Evolutionary conservation across 2,329 filamentous ascomycete genomes (phyloP).

Genomic region (Cladorrhinum sp.): DNA sequence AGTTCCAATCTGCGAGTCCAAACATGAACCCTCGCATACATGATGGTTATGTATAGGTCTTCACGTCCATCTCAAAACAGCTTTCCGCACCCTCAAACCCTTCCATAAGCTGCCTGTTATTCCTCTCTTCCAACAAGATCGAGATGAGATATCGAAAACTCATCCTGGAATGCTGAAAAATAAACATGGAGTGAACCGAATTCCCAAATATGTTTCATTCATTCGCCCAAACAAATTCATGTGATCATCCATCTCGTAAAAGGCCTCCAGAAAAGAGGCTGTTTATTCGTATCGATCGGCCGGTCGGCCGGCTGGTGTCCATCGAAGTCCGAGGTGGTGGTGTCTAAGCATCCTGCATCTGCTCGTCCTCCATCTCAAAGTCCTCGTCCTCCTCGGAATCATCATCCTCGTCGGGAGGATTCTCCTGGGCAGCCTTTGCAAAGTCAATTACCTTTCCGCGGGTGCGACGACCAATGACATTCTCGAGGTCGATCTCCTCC

Average conservation of each 20-base stretch:
- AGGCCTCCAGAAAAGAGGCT: no score
- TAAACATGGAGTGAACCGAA: neutral
- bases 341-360: constrained; percentile 62
- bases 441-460: constrained; percentile 92
- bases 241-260: neutral
- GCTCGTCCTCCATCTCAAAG: constrained; percentile 62
- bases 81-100: neutral
- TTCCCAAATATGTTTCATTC: neutral
- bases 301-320: neutral
- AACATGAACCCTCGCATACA: neutral
- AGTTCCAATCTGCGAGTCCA: no score
- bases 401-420: constrained; percentile 70
- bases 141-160: neutral
- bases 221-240: neutral
- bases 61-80: neutral
- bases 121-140: neutral
- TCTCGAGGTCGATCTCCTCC: constrained; percentile 85
- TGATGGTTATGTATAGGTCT: neutral
- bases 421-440: constrained; percentile 80
- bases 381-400: constrained; percentile 74
- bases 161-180: neutral
- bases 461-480: constrained; percentile 88
- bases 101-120: neutral
- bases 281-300: neutral
- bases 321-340: neutral